These are phyloP conservation scores for Aspergillus pseudoterreus DNA, from an alignment of 2,329 filamentous ascomycete species.

Conservation along the genomic window DNA sequence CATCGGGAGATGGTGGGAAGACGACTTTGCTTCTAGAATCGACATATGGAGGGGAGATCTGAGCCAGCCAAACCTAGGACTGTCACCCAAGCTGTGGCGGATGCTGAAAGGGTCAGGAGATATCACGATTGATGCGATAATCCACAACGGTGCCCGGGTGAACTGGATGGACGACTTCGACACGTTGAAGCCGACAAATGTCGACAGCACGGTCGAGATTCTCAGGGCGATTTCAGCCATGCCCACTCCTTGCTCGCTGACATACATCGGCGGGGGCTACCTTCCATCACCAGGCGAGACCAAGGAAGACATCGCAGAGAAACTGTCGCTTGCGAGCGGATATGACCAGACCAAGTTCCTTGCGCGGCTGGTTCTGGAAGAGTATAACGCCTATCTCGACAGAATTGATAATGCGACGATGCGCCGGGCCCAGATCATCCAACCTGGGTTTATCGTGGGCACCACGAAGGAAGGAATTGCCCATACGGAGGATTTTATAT, in stretches of 20 bases:
- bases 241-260: not conserved
- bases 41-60: constrained; percentile 11
- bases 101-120: not conserved
- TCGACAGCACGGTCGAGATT: constrained; percentile 7
- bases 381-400: not conserved
- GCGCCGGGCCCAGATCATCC: not conserved
- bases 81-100: constrained; percentile 5
- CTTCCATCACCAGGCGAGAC: not conserved
- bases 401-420: not conserved
- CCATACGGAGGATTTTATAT: constrained; percentile 6
- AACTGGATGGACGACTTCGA: constrained; percentile 8
- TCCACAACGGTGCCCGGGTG: constrained; percentile 12
- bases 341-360: constrained; percentile 10
- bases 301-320: constrained; percentile 2
- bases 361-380: constrained; percentile 3
- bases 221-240: not conserved
- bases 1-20: constrained; percentile 7
- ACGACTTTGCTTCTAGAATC: not conserved
- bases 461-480: constrained; percentile 4
- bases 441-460: not conserved
- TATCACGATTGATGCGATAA: constrained; percentile 5
- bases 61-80: constrained; percentile 1
- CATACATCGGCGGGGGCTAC: not conserved
- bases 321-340: constrained; percentile 3
- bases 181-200: constrained; percentile 6